Conservation (phyloP, 352 stramenopile species). For the Phytophthora tubulina region DNA sequence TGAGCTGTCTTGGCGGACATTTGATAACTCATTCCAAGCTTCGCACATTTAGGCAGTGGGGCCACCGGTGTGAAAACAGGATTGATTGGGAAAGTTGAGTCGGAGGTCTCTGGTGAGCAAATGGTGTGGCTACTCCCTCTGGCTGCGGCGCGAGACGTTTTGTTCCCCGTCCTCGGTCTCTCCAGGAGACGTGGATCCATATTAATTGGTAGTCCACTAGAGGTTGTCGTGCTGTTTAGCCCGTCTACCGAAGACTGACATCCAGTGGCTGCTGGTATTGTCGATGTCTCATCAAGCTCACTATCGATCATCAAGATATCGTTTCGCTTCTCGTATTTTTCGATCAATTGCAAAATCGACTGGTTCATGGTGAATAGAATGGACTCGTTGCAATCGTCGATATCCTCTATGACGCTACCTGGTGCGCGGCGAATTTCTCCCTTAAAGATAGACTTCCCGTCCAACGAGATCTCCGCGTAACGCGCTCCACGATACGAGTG, state of each 20-base stretch:
- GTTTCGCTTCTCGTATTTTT: constrained; percentile 80
- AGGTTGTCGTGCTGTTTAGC: neutral
- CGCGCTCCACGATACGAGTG: constrained; percentile 77
- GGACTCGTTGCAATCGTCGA: constrained; percentile 78
- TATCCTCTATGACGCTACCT: constrained; percentile 65
- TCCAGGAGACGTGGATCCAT: constrained; percentile 42
- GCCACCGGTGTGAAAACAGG: constrained; percentile 43
- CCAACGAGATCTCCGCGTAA: constrained; percentile 72
- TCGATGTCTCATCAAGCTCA: neutral
- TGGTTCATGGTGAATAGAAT: constrained; percentile 88
- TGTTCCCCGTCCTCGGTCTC: constrained; percentile 67
- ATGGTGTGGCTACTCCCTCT: constrained; percentile 39
- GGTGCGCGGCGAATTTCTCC: constrained; percentile 79
- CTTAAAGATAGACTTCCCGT: constrained; percentile 79
- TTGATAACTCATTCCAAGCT: constrained; percentile 50
- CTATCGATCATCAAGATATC: constrained; percentile 9
- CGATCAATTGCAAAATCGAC: constrained; percentile 79
- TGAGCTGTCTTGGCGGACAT: constrained; percentile 21
- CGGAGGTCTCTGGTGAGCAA: constrained; percentile 17
- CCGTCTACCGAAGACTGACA: neutral
- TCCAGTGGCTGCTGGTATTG: neutral
- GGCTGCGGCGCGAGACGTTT: constrained; percentile 37
- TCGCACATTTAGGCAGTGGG: constrained; percentile 52
- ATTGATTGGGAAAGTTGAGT: constrained; percentile 19
- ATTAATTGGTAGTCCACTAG: neutral